Conservation (phyloP, 805 yeast genomes). For the Kodamaea nitidulidarum region DNA sequence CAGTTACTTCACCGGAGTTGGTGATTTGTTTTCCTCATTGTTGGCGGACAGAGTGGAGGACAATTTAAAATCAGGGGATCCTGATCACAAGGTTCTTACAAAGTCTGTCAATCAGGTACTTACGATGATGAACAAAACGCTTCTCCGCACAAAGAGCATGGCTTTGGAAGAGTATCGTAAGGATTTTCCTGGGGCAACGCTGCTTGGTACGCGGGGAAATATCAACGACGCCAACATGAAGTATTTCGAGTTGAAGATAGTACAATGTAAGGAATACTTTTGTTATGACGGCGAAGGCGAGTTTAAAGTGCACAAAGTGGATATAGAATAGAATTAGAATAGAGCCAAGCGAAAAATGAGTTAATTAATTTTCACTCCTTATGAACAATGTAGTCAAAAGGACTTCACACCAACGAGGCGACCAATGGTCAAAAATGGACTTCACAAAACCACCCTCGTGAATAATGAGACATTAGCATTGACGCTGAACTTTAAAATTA, state of each 20-base stretch:
- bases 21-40: slow-evolving; percentile 83
- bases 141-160: slow-evolving; percentile 43
- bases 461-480: no score
- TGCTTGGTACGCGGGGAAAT: slow-evolving; percentile 28
- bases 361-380: no score
- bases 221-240: slow-evolving; percentile 63
- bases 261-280: slow-evolving; percentile 51
- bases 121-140: slow-evolving; percentile 50
- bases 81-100: slow-evolving; percentile 17
- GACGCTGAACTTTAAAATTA: no score
- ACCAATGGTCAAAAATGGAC: no score
- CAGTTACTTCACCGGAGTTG: slow-evolving; percentile 92
- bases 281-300: slow-evolving; percentile 24
- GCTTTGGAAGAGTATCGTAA: slow-evolving; percentile 22
- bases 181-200: slow-evolving; percentile 3
- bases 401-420: no score
- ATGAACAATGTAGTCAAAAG: no score
- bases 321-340: slow-evolving; percentile 2
- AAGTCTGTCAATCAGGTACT: slow-evolving; percentile 52
- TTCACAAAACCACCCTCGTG: no score
- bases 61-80: slow-evolving; percentile 13
- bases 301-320: slow-evolving; percentile 5
- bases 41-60: slow-evolving; percentile 56
- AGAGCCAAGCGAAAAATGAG: no score
- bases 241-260: slow-evolving; percentile 65